A percentile compares a stretch with the other conserved stretches of the same genome.
Evolutionary conservation across 192 early-diverging fungal species (phyloP).

Genomic region (Coemansia aciculifera): DNA sequence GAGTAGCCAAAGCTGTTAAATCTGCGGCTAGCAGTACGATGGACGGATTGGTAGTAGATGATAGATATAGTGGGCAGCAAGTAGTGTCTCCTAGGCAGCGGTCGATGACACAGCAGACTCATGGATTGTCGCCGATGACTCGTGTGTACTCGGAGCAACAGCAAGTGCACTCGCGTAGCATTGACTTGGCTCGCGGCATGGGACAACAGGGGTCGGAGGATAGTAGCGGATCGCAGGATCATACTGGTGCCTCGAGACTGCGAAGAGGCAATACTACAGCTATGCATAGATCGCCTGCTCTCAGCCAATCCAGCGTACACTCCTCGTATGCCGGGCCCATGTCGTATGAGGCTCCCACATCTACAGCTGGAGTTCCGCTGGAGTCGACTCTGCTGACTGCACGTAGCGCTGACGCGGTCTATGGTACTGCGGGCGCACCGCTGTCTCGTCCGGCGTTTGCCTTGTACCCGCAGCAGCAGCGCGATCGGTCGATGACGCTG

Average conservation of each 20-base stretch:
- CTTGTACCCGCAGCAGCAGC: conserved; percentile 17
- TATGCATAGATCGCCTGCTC: background rate
- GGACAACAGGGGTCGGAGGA: background rate
- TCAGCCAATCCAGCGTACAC: background rate
- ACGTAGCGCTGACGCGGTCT: conserved; percentile 16
- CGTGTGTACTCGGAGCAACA: conserved; percentile 15
- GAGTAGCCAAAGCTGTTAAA: conserved; percentile 49
- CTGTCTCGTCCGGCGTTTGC: conserved; percentile 5
- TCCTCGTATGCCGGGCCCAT: background rate
- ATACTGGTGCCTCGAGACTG: background rate
- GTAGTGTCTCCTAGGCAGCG: conserved; percentile 30
- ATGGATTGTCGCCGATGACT: conserved; percentile 11
- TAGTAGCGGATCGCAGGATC: background rate
- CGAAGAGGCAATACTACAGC: background rate
- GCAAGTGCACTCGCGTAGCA: conserved; percentile 21
- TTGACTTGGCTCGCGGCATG: conserved; percentile 19
- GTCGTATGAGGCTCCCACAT: conserved; percentile 10
- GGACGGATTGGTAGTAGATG: background rate
- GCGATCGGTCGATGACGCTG: conserved; percentile 47
- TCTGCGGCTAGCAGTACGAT: conserved; percentile 25
- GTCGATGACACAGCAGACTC: conserved; percentile 41
- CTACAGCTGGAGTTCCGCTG: background rate
- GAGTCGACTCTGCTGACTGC: background rate
- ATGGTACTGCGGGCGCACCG: background rate
- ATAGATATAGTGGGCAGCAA: background rate